These are phyloP conservation scores for Blumeriella jaapii DNA, from an alignment of 2,329 filamentous ascomycete genomes.

Conservation along the genomic window DNA sequence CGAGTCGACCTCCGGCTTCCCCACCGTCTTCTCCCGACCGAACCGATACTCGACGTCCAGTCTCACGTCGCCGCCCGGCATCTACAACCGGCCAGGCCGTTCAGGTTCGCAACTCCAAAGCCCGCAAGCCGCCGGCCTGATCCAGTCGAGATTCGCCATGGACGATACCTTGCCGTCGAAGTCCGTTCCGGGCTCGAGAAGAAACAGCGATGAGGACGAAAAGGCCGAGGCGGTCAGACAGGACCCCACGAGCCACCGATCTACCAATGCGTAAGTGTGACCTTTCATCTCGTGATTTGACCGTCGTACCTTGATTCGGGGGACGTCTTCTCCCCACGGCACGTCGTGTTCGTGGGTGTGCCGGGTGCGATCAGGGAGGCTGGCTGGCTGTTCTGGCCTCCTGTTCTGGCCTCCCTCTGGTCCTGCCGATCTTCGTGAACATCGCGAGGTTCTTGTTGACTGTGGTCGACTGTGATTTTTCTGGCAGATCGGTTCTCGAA, in stretches of 20 bases:
- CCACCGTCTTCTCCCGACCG: slow-evolving; percentile 68
- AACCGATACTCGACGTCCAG: slow-evolving; percentile 85
- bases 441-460: no score
- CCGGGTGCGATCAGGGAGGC: no score
- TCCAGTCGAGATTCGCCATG: slow-evolving; percentile 46
- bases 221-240: slow-evolving; percentile 64
- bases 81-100: slow-evolving; percentile 61
- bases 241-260: slow-evolving; percentile 59
- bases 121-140: slow-evolving; percentile 49
- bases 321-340: no score
- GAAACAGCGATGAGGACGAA: slow-evolving; percentile 86
- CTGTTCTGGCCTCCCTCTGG: no score
- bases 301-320: no score
- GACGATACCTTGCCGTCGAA: slow-evolving; percentile 64
- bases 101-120: slow-evolving; percentile 74
- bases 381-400: no score
- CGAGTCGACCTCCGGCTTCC: slow-evolving; percentile 59
- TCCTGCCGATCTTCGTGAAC: no score
- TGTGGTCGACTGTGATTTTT: no score
- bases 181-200: slow-evolving; percentile 74
- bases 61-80: slow-evolving; percentile 67
- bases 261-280: slow-evolving; percentile 65
- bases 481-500: no score
- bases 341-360: no score
- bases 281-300: background rate